Conservation (phyloP, 208 protist genomes). For the Porcisia deanei region DNA sequence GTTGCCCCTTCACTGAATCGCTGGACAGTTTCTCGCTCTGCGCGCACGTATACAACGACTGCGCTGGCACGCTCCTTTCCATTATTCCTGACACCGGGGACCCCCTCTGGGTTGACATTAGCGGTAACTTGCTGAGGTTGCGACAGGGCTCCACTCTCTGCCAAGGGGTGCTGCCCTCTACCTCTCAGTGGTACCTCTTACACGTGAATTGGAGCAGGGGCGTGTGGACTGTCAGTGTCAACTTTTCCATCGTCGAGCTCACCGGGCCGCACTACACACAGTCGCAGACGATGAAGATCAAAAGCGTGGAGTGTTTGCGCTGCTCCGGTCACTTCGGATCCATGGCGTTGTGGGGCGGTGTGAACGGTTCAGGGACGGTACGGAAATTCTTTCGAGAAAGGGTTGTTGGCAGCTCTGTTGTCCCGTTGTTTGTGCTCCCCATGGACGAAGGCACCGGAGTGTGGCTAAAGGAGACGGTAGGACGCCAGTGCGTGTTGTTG, state of each 20-base stretch:
- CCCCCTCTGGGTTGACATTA: slow-evolving; percentile 33
- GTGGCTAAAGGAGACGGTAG: slow-evolving; percentile 82
- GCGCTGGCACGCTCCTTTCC: slow-evolving; percentile 49
- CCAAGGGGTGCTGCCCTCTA: slow-evolving; percentile 49
- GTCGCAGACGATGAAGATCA: slow-evolving; percentile 49
- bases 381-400: slow-evolving; percentile 29
- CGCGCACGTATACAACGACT: slow-evolving; percentile 64
- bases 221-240: slow-evolving; percentile 66
- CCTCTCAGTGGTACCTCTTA: slow-evolving; percentile 63
- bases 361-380: slow-evolving; percentile 30
- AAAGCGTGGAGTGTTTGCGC: slow-evolving; percentile 44
- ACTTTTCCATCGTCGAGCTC: slow-evolving; percentile 57
- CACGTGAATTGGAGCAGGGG: slow-evolving; percentile 67
- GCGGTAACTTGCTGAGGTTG: slow-evolving; percentile 40
- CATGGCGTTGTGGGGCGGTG: slow-evolving; percentile 47
- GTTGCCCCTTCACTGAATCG: slow-evolving; percentile 22
- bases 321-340: slow-evolving; percentile 72
- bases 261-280: slow-evolving; percentile 52
- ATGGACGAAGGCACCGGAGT: slow-evolving; percentile 85
- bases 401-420: slow-evolving; percentile 26
- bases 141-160: slow-evolving; percentile 48
- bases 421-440: slow-evolving; percentile 65
- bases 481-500: slow-evolving; percentile 45
- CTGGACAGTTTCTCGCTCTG: slow-evolving; percentile 66
- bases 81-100: slow-evolving; percentile 45